A percentile compares a stretch with the other conserved stretches of the same genome.
These are phyloP conservation scores for Eucalyptus cladocalyx DNA, from an alignment of 345 rosid genomes.

Conservation along the genomic window DNA sequence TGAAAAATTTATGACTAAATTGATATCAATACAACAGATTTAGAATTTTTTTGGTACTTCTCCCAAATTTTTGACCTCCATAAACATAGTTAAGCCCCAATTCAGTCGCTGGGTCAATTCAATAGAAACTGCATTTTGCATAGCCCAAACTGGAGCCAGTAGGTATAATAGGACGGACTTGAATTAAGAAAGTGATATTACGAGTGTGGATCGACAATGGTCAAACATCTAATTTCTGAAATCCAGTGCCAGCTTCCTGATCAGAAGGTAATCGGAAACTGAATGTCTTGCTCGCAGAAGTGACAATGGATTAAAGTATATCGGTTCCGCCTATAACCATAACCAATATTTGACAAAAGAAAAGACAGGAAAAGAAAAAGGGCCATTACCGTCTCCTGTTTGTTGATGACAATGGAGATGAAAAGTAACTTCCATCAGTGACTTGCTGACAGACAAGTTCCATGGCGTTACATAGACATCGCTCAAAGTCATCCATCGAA, in stretches of 20 bases:
- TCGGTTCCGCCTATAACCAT: not conserved
- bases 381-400: not conserved
- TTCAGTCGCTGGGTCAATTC: not conserved
- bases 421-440: not conserved
- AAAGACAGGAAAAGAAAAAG: not conserved
- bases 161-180: not conserved
- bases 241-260: not conserved
- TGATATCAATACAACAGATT: fast-evolving
- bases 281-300: not conserved
- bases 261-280: not conserved
- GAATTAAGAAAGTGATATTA: not conserved
- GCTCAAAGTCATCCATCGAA: not conserved
- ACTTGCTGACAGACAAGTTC: not conserved
- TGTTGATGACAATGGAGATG: not conserved
- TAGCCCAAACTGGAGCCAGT: not conserved
- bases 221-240: not conserved
- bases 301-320: not conserved
- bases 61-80: not conserved
- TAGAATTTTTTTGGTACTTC: too few relatives aligned
- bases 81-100: not conserved
- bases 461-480: not conserved
- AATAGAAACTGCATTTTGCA: not conserved
- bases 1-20: fast-evolving
- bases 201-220: not conserved
- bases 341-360: not conserved